phyloP scores from a whole-genome alignment of 495 filamentous ascomycete species.

The Melanomma pulvis-pyrius region DNA sequence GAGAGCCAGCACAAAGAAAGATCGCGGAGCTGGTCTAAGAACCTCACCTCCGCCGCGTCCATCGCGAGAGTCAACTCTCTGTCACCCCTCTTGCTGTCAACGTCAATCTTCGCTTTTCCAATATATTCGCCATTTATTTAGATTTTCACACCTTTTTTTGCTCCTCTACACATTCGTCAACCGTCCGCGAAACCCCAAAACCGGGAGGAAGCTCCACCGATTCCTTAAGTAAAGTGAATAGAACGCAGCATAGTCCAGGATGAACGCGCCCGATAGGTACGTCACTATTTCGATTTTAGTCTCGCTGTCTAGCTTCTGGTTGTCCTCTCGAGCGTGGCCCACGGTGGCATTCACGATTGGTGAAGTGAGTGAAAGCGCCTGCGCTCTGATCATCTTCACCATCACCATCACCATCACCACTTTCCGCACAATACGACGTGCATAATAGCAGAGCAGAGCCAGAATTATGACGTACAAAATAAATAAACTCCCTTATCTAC shows the following conservation, averaged over 20 bases:
- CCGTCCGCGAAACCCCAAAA: neutral
- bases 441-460: neutral
- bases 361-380: neutral
- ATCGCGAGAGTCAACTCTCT: neutral
- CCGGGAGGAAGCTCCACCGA: neutral
- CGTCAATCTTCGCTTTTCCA: neutral
- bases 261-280: constrained; percentile 31
- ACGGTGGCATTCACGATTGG: neutral
- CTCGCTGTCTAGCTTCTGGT: neutral
- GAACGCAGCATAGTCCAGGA: constrained; percentile 1
- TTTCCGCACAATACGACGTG: neutral
- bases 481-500: neutral
- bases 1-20: constrained; percentile 6
- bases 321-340: neutral
- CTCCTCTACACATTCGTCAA: neutral
- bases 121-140: neutral
- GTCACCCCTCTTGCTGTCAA: neutral
- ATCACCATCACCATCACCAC: neutral
- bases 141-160: neutral
- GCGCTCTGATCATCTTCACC: neutral
- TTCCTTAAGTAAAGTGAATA: neutral
- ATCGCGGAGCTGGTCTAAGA: neutral
- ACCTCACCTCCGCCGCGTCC: neutral
- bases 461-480: neutral
- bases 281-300: neutral